A percentile compares a stretch with the other conserved stretches of the same genome.
Evolutionary conservation across 257 asterid species (phyloP).

Genomic region (Petrea volubilis): DNA sequence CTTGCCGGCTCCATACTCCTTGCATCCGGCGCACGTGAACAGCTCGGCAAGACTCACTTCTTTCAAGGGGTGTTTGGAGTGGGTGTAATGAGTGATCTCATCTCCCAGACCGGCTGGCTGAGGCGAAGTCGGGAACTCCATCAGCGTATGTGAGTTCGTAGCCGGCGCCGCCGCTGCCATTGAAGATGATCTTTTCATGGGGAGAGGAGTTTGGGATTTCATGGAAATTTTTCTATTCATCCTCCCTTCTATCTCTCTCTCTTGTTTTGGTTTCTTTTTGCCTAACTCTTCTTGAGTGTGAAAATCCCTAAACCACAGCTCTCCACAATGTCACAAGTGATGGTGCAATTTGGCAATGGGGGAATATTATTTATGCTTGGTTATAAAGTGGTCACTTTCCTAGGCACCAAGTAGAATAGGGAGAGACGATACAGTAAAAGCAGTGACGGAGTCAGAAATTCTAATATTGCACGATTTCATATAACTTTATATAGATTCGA

Average conservation of each 20-base stretch:
- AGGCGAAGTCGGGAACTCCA: constrained; percentile 62
- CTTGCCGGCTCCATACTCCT: constrained; percentile 76
- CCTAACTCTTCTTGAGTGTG: no score
- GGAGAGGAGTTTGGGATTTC: constrained; percentile 22
- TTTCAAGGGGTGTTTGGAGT: constrained; percentile 65
- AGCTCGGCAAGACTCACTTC: constrained; percentile 45
- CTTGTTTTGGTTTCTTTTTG: no score
- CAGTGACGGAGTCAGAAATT: not conserved
- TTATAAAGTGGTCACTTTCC: constrained; percentile 23
- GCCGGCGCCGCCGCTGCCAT: not conserved
- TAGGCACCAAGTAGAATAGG: constrained; percentile 15
- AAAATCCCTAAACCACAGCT: not conserved
- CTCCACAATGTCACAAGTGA: not conserved
- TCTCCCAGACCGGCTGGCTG: constrained; percentile 33
- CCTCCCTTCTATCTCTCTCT: not conserved
- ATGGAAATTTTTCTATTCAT: constrained; percentile 9
- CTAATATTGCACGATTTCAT: not conserved
- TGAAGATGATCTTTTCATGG: constrained; percentile 32
- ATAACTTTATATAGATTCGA: not conserved
- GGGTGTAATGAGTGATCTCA: constrained; percentile 58
- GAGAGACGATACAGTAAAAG: not conserved
- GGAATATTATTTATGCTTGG: constrained; percentile 44
- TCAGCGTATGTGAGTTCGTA: not conserved
- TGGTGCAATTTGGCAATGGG: constrained; percentile 25
- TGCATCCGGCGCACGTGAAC: constrained; percentile 71